These are phyloP conservation scores for Nepenthes mirabilis DNA, from an alignment of 148 eudicot genomes.

Conservation along the genomic window DNA sequence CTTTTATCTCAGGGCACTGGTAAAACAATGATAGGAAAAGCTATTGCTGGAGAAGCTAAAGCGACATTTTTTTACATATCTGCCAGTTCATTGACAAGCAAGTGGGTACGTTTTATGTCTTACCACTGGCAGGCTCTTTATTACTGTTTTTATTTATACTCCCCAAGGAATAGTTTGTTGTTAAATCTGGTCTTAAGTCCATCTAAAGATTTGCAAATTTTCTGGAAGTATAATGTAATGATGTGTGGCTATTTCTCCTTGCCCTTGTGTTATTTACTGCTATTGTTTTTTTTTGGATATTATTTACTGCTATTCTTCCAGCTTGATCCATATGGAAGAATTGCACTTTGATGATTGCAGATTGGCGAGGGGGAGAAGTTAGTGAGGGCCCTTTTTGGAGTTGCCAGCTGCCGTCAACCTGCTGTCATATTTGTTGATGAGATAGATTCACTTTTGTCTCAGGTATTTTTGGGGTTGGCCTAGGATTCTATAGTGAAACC, in stretches of 20 bases:
- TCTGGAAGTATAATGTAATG: too few species aligned
- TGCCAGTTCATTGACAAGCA: conserved; percentile 93
- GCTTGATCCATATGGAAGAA: not conserved
- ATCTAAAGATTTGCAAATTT: too few species aligned
- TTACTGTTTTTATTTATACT: not conserved
- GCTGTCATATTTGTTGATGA: conserved; percentile 99
- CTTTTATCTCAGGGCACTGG: conserved; percentile 69
- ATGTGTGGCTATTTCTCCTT: too few species aligned
- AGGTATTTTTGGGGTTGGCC: conserved; percentile 27
- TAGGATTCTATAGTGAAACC: too few species aligned
- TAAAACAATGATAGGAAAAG: conserved; percentile 96
- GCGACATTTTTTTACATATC: conserved; percentile 96
- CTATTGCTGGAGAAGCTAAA: conserved; percentile 96
- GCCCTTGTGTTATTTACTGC: too few species aligned
- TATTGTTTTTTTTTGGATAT: not conserved
- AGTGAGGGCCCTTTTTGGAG: conserved; percentile 98
- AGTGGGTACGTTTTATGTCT: conserved; percentile 59
- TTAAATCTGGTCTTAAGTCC: too few species aligned
- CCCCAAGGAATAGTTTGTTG: not conserved
- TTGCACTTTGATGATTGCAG: conserved; percentile 26
- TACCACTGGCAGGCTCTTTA: not conserved
- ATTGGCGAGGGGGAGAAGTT: conserved; percentile 99
- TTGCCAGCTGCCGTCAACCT: conserved; percentile 98
- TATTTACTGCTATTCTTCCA: not conserved
- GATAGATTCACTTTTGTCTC: conserved; percentile 96